Evolutionary conservation across 2,329 filamentous ascomycete genomes (phyloP).

Genomic region (Xylariaceae sp.): DNA sequence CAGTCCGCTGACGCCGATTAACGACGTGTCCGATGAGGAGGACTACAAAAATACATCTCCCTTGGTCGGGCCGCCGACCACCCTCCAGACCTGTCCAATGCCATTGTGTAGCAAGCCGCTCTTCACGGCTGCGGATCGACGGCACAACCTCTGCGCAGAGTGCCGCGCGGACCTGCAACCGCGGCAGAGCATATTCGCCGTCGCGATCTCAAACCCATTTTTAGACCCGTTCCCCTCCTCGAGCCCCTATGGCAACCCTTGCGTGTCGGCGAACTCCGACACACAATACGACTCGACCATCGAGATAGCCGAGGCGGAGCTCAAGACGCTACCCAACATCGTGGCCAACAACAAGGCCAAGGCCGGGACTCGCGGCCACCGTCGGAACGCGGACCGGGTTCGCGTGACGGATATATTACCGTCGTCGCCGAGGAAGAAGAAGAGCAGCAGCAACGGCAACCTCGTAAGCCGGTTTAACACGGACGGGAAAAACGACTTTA

Average conservation of each 20-base stretch:
- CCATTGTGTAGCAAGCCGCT: conserved; percentile 26
- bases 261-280: not conserved
- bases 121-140: conserved; percentile 13
- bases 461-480: conserved; percentile 18
- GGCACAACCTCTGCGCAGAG: conserved; percentile 31
- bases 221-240: not conserved
- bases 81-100: conserved; percentile 28
- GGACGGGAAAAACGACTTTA: conserved; percentile 25
- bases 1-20: conserved; percentile 6
- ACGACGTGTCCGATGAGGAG: not conserved
- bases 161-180: conserved; percentile 34
- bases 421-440: not conserved
- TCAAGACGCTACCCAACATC: not conserved
- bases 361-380: not conserved
- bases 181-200: conserved; percentile 33
- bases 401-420: not conserved
- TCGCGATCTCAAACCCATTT: conserved; percentile 1
- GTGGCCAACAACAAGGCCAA: not conserved
- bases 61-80: not conserved
- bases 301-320: not conserved
- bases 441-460: not conserved
- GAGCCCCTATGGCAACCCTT: not conserved
- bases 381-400: not conserved
- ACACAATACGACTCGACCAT: not conserved
- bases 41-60: not conserved